A percentile compares a stretch with the other conserved stretches of the same genome.
phyloP scores from a whole-genome alignment of 306 rosid genomes.

The Inga laurina region DNA sequence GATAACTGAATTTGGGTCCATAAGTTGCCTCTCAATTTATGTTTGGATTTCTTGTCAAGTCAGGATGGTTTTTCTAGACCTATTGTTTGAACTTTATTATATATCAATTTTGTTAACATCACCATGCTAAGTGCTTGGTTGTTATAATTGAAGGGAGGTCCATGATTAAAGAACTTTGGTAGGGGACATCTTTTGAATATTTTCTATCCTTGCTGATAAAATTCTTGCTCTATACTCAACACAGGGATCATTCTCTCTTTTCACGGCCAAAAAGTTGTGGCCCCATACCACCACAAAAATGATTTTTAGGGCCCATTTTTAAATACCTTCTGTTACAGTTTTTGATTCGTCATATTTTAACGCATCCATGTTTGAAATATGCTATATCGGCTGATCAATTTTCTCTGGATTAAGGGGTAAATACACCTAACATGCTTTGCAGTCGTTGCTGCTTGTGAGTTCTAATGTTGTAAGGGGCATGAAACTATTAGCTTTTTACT shows the following conservation, averaged over 20 bases:
- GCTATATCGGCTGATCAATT: background rate
- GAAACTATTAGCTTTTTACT: background rate
- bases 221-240: background rate
- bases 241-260: background rate
- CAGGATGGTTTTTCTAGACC: background rate
- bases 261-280: background rate
- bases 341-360: background rate
- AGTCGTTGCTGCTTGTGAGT: background rate
- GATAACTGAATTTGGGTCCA: slow-evolving; percentile 13
- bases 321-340: background rate
- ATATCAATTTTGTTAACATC: slow-evolving; percentile 13
- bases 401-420: slow-evolving; percentile 2
- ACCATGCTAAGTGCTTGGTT: background rate
- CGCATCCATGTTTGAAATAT: background rate
- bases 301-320: background rate
- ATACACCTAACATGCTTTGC: background rate
- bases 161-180: background rate
- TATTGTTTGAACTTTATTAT: slow-evolving; percentile 2
- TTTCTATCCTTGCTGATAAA: slow-evolving; percentile 4
- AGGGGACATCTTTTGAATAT: slow-evolving; percentile 14
- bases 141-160: slow-evolving; percentile 19
- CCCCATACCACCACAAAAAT: background rate
- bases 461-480: background rate
- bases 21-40: slow-evolving; percentile 25
- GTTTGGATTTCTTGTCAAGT: slow-evolving; percentile 16